A percentile compares a stretch with the other conserved stretches of the same genome.
Conservation (phyloP, 2,329 filamentous ascomycete genomes). For the Trichoderma breve region DNA sequence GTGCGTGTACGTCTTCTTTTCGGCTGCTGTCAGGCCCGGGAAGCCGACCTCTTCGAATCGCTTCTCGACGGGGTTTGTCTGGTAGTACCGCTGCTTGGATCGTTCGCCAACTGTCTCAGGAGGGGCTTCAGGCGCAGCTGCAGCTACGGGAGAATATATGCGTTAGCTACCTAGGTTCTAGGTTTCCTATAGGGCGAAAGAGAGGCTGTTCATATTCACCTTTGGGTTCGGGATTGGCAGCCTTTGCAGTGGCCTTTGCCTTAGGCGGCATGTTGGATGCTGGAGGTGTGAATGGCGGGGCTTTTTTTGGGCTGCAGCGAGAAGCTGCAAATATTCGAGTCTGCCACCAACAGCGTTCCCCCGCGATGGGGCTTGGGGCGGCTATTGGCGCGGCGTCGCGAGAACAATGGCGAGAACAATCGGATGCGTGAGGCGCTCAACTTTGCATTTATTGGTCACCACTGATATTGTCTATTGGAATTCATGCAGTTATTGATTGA, state of each 20-base stretch:
- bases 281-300: slow-evolving; percentile 23
- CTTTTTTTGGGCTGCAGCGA: not conserved
- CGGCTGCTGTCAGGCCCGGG: slow-evolving; percentile 45
- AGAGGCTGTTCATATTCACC: slow-evolving; percentile 20
- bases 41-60: slow-evolving; percentile 46
- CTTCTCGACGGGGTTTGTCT: slow-evolving; percentile 50
- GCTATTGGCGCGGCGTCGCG: not conserved
- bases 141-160: not conserved
- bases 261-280: slow-evolving; percentile 28
- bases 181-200: not conserved
- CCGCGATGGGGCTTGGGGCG: slow-evolving; percentile 1
- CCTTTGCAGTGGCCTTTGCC: slow-evolving; percentile 25
- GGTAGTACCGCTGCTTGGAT: slow-evolving; percentile 47
- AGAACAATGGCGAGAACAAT: slow-evolving; percentile 18
- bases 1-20: slow-evolving; percentile 50
- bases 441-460: not conserved
- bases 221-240: slow-evolving; percentile 26
- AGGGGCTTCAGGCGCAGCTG: slow-evolving; percentile 33
- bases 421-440: not conserved
- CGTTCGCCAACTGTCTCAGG: slow-evolving; percentile 50
- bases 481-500: not conserved
- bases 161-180: not conserved
- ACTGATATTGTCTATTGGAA: not conserved
- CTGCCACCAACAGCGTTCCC: slow-evolving; percentile 5
- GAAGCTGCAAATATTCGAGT: not conserved